Conservation (phyloP, 306 rosid genomes). For the Albizia julibrissin region DNA sequence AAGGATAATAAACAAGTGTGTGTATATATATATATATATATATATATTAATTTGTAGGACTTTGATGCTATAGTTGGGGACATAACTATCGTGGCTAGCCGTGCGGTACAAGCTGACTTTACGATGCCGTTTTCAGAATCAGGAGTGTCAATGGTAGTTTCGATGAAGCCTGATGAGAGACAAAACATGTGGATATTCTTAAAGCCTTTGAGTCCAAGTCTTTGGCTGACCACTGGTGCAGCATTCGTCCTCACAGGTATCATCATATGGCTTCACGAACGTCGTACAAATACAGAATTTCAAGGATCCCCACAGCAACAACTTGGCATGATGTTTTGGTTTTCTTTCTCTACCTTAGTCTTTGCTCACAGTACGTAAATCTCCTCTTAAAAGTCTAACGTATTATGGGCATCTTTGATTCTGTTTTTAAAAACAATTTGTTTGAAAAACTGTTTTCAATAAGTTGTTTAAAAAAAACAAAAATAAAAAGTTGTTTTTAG, state of each 20-base stretch:
- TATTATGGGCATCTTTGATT: no score
- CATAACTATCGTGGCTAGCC: slow-evolving; percentile 42
- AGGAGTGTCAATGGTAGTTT: slow-evolving; percentile 45
- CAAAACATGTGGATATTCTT: slow-evolving; percentile 49
- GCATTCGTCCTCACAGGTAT: slow-evolving; percentile 39
- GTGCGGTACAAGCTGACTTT: slow-evolving; percentile 43
- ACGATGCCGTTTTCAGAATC: slow-evolving; percentile 45
- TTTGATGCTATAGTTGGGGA: slow-evolving; percentile 50
- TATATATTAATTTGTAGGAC: not conserved
- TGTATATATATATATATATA: no score
- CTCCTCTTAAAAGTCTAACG: no score
- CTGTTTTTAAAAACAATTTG: no score
- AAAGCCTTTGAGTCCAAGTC: slow-evolving; percentile 45
- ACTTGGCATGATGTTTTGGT: slow-evolving; percentile 38
- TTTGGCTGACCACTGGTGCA: slow-evolving; percentile 38
- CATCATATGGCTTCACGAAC: slow-evolving; percentile 45
- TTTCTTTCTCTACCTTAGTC: slow-evolving; percentile 48
- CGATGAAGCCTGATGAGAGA: slow-evolving; percentile 21
- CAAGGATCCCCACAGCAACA: slow-evolving; percentile 30
- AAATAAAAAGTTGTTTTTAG: no score
- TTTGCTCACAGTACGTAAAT: no score
- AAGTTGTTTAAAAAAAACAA: no score
- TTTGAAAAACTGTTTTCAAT: no score
- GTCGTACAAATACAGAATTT: slow-evolving; percentile 34
- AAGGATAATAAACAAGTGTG: not conserved